Evolutionary conservation across 257 asterid genomes (phyloP).

Genomic region (Capsicum baccatum): DNA sequence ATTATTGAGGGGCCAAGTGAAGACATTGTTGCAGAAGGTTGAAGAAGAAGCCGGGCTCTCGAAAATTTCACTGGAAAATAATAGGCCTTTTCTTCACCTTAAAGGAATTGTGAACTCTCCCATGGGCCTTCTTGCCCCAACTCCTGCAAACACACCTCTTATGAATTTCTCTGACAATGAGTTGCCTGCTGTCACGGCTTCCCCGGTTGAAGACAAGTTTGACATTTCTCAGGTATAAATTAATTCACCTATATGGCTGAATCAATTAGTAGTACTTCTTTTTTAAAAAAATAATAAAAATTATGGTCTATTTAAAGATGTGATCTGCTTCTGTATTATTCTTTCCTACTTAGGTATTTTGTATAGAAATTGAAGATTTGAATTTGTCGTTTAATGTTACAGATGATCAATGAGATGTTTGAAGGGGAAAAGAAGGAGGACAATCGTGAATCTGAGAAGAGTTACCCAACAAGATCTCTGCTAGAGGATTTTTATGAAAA

Average conservation of each 20-base stretch:
- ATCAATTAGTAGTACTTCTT: not conserved
- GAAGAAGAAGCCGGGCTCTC: constrained; percentile 84
- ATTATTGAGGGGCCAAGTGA: constrained; percentile 88
- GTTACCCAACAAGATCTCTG: constrained; percentile 68
- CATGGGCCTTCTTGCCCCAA: constrained; percentile 64
- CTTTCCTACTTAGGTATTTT: not conserved
- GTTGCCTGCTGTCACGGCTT: constrained; percentile 37
- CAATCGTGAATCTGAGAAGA: constrained; percentile 44
- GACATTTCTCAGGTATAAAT: constrained; percentile 57
- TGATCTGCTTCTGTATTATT: not conserved
- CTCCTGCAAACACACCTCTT: constrained; percentile 91
- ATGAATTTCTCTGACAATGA: constrained; percentile 40
- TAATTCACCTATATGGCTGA: no score
- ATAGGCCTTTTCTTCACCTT: constrained; percentile 52
- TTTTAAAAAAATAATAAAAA: no score
- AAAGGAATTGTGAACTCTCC: constrained; percentile 64
- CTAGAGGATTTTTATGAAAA: constrained; percentile 79
- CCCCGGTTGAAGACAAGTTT: constrained; percentile 49
- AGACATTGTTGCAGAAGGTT: constrained; percentile 81
- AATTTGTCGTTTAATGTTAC: not conserved
- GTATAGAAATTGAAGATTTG: not conserved
- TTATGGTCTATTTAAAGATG: no score
- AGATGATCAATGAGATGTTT: constrained; percentile 48
- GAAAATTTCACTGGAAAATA: constrained; percentile 47
- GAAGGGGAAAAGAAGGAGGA: constrained; percentile 45